These are phyloP conservation scores for Saururus chinensis DNA, from an alignment of 164 flowering plant genomes.

Conservation along the genomic window DNA sequence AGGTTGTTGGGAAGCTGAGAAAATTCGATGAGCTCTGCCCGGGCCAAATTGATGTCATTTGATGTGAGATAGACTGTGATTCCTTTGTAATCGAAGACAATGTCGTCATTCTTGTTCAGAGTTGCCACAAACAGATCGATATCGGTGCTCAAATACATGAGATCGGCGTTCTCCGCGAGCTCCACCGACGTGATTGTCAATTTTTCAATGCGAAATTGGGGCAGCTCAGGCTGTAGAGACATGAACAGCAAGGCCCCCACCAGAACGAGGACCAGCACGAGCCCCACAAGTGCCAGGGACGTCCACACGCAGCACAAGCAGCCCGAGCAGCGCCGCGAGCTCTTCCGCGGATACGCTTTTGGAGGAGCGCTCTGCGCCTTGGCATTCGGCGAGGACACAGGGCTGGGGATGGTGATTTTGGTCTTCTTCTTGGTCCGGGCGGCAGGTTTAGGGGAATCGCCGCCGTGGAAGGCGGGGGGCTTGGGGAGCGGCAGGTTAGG, in stretches of 20 bases:
- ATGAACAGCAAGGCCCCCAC: background rate
- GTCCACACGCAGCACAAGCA: conserved; percentile 1
- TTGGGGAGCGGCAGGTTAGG: background rate
- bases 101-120: background rate
- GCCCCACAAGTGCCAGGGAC: background rate
- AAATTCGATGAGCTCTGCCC: background rate
- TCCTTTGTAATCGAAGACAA: background rate
- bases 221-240: background rate
- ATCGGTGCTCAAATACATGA: background rate
- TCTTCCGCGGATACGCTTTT: too few relatives aligned
- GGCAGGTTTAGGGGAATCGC: background rate
- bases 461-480: background rate
- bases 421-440: background rate
- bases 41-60: background rate
- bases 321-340: background rate
- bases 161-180: background rate
- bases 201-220: background rate
- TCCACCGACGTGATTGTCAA: background rate
- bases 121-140: background rate
- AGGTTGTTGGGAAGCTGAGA: background rate
- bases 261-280: background rate
- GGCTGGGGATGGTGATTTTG: background rate
- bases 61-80: background rate
- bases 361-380: background rate
- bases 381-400: background rate